Conservation (phyloP, 2,329 filamentous ascomycete genomes). For the Colletotrichum eleusines region DNA sequence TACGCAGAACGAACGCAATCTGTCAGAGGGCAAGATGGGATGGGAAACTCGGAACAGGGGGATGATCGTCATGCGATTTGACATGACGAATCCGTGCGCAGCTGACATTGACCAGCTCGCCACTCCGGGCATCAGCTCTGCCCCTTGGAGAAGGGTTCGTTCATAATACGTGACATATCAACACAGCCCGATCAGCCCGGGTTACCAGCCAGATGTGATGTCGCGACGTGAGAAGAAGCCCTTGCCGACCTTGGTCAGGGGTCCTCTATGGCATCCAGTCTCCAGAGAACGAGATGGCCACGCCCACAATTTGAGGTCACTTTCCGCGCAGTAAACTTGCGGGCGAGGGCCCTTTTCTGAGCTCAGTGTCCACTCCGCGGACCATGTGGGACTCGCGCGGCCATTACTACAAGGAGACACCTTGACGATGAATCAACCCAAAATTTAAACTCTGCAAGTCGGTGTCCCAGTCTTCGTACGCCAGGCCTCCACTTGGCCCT, state of each 20-base stretch:
- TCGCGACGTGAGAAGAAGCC: too few species aligned
- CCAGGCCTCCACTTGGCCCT: too few species aligned
- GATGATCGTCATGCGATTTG: constrained; percentile 11
- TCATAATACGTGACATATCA: constrained; percentile 23
- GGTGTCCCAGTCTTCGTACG: too few species aligned
- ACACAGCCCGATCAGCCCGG: not conserved
- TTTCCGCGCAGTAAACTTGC: not conserved
- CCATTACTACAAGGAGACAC: not conserved
- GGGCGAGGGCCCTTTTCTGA: not conserved
- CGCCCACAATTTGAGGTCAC: not conserved
- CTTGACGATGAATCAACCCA: not conserved
- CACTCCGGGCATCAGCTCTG: constrained; percentile 13
- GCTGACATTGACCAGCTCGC: constrained; percentile 21
- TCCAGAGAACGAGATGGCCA: not conserved
- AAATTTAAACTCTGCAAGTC: not conserved
- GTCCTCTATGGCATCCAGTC: not conserved
- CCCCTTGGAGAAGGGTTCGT: constrained; percentile 15
- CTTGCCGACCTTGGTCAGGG: constrained; percentile 1
- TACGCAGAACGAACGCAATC: not conserved
- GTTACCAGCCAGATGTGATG: constrained; percentile 5
- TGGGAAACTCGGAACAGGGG: not conserved
- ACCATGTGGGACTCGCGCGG: too few species aligned
- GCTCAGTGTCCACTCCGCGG: not conserved
- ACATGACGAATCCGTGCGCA: not conserved
- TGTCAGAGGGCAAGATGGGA: not conserved